Evolutionary conservation across 2,329 filamentous ascomycete genomes (phyloP).

Genomic region (Chaetomiaceae sp.): DNA sequence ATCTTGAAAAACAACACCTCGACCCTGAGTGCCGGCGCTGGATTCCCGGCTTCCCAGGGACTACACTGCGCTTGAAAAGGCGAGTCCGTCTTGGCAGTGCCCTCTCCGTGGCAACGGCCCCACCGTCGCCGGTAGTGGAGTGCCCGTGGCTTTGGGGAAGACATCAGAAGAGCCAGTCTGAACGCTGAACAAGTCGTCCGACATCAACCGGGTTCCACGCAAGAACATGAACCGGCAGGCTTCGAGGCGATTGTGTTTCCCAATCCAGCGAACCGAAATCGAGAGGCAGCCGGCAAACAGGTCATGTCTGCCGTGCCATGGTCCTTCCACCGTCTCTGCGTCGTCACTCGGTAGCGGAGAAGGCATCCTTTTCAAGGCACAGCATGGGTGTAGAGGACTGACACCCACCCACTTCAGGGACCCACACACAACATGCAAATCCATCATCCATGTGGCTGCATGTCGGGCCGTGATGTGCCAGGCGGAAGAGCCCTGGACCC

Average conservation of each 20-base stretch:
- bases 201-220: slow-evolving; percentile 7
- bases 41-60: neutral
- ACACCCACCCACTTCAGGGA: neutral
- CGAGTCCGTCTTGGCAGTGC: neutral
- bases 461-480: slow-evolving; percentile 16
- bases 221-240: neutral
- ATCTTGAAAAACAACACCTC: neutral
- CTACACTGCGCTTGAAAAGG: neutral
- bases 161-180: neutral
- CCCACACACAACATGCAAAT: neutral
- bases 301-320: neutral
- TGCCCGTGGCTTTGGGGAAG: neutral
- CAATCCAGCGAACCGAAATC: neutral
- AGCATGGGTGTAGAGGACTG: slow-evolving; percentile 4
- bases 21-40: neutral
- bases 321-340: too few species aligned
- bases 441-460: slow-evolving; percentile 6
- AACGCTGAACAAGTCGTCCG: neutral
- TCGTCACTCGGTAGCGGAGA: neutral
- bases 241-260: neutral
- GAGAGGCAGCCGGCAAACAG: neutral
- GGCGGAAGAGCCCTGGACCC: neutral
- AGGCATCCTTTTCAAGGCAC: neutral
- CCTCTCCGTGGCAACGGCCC: slow-evolving; percentile 1
- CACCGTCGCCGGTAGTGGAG: neutral